Evolutionary conservation across 495 filamentous ascomycete species (phyloP).

Genomic region (Aspergillus biplanus): DNA sequence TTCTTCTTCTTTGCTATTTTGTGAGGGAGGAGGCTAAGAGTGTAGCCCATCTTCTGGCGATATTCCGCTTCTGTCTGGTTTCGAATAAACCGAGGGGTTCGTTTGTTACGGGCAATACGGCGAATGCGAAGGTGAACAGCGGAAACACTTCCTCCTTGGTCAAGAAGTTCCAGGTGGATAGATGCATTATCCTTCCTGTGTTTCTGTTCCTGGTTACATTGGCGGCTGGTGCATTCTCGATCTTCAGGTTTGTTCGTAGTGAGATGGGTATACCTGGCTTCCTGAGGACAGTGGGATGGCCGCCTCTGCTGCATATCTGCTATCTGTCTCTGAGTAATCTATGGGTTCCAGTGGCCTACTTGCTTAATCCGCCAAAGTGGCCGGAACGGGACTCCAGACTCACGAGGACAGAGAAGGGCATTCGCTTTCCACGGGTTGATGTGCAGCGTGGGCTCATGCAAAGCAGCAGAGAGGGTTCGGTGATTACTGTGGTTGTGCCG

Average conservation of each 20-base stretch:
- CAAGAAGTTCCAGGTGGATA: conserved; percentile 24
- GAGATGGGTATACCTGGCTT: background rate
- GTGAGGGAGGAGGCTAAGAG: no score
- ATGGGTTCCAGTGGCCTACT: conserved; percentile 35
- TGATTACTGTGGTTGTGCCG: background rate
- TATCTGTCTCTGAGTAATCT: conserved; percentile 29
- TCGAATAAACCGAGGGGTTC: conserved; percentile 40
- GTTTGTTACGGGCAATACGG: conserved; percentile 39
- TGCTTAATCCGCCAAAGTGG: conserved; percentile 30
- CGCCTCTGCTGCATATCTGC: conserved; percentile 34
- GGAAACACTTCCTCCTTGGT: conserved; percentile 28
- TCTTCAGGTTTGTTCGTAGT: background rate
- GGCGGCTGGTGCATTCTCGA: conserved; percentile 17
- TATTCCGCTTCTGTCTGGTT: conserved; percentile 35
- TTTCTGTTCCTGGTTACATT: conserved; percentile 24
- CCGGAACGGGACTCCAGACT: conserved; percentile 20
- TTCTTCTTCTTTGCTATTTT: background rate
- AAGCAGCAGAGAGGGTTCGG: background rate
- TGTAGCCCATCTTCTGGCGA: conserved; percentile 27
- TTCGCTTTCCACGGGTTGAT: conserved; percentile 28
- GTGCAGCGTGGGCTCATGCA: background rate
- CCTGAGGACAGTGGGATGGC: conserved; percentile 32
- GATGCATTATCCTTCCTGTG: conserved; percentile 28
- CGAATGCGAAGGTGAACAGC: conserved; percentile 1
- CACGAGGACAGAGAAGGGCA: background rate